Percentiles rank a stretch among this genome's conserved stretches.
These are phyloP conservation scores for Xylariaceae sp. DNA, from an alignment of 2,329 filamentous ascomycete species.

Conservation along the genomic window DNA sequence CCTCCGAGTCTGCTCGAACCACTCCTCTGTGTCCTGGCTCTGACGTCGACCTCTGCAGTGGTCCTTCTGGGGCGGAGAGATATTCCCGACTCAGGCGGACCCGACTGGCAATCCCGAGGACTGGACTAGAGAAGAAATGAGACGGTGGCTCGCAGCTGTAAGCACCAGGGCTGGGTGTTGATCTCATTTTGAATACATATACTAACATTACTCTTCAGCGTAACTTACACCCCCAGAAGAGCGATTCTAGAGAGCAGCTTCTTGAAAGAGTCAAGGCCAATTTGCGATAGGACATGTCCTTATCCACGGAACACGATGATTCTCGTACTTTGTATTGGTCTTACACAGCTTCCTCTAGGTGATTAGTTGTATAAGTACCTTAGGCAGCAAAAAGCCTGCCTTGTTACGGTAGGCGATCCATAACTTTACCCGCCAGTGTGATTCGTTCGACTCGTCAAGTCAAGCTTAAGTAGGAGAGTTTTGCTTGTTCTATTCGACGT, in stretches of 20 bases:
- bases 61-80: slow-evolving; percentile 77
- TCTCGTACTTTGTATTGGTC: too few relatives aligned
- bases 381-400: too few relatives aligned
- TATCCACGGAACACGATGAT: too few relatives aligned
- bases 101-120: slow-evolving; percentile 63
- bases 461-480: too few relatives aligned
- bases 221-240: slow-evolving; percentile 51
- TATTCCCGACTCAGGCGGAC: slow-evolving; percentile 69
- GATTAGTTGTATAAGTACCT: too few relatives aligned
- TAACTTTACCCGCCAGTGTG: too few relatives aligned
- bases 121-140: slow-evolving; percentile 77
- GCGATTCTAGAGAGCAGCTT: slow-evolving; percentile 55
- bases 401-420: too few relatives aligned
- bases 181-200: not conserved
- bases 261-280: slow-evolving; percentile 64
- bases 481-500: too few relatives aligned
- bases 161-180: slow-evolving; percentile 26
- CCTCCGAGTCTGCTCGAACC: not conserved
- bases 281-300: too few relatives aligned
- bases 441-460: too few relatives aligned
- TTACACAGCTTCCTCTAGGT: too few relatives aligned
- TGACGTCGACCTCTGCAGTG: slow-evolving; percentile 34
- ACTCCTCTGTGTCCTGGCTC: not conserved
- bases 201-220: slow-evolving; percentile 38
- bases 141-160: slow-evolving; percentile 74